Percentiles rank a stretch among this genome's conserved stretches.
These are phyloP conservation scores for Rhizophagus sp. DNA, from an alignment of 192 early-diverging fungal species.

Conservation along the genomic window DNA sequence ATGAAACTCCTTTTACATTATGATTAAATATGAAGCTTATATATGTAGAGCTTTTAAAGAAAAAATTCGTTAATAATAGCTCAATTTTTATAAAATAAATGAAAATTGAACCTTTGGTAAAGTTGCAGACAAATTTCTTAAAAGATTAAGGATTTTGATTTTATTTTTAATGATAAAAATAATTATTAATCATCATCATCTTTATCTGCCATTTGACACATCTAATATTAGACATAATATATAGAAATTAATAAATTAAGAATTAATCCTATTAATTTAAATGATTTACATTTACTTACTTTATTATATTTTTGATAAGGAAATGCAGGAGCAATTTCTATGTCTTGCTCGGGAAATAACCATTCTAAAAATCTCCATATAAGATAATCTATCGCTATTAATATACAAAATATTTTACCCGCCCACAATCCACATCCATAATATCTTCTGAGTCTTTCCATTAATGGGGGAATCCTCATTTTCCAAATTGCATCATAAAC, in stretches of 20 bases:
- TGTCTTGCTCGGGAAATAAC: constrained; percentile 68
- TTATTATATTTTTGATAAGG: constrained; percentile 60
- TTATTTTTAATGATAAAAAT: too few species aligned
- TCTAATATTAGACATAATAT: background rate
- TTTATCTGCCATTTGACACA: constrained; percentile 31
- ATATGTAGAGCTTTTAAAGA: too few species aligned
- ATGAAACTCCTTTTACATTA: too few species aligned
- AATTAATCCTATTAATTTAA: background rate
- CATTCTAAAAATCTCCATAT: constrained; percentile 81
- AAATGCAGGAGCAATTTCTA: constrained; percentile 75
- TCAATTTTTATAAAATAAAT: too few species aligned
- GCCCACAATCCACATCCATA: constrained; percentile 89
- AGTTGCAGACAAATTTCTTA: too few species aligned
- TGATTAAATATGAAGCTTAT: too few species aligned
- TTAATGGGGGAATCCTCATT: constrained; percentile 66
- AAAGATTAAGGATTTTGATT: too few species aligned
- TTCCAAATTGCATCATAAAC: constrained; percentile 80
- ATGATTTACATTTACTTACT: constrained; percentile 23
- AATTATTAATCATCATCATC: constrained; percentile 10
- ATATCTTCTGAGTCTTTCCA: constrained; percentile 76
- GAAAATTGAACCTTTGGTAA: too few species aligned
- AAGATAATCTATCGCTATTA: constrained; percentile 85
- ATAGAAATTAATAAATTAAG: background rate
- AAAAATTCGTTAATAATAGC: too few species aligned
- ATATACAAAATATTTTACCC: constrained; percentile 88